A percentile compares a stretch with the other conserved stretches of the same genome.
phyloP scores from a whole-genome alignment of 805 yeast genomes.

The Candida silvatica region DNA sequence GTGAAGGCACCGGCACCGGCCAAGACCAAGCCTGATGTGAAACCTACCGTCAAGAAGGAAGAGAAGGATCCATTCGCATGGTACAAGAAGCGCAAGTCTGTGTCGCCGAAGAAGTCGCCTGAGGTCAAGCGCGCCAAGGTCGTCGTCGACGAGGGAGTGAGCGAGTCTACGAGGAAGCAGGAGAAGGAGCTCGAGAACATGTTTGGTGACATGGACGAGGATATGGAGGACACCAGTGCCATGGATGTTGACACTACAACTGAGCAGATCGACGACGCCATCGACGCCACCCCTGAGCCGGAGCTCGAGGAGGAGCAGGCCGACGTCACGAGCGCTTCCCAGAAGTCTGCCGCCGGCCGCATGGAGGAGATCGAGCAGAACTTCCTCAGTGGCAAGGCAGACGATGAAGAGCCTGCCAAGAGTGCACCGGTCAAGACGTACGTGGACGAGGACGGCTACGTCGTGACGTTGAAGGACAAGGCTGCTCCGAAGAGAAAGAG shows the following conservation, averaged over 20 bases:
- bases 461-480: constrained; percentile 10
- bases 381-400: constrained; percentile 1
- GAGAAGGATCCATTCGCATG: constrained; percentile 5
- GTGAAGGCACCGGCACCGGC: not conserved
- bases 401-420: constrained; percentile 1
- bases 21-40: constrained; percentile 1
- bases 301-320: constrained; percentile 1
- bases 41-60: constrained; percentile 4
- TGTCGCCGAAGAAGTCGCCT: constrained; percentile 1
- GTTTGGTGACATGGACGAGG: constrained; percentile 10
- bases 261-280: constrained; percentile 1
- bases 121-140: constrained; percentile 8
- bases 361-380: too few species aligned
- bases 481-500: constrained; percentile 2
- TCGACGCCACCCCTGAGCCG: not conserved
- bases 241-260: constrained; percentile 3
- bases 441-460: constrained; percentile 24
- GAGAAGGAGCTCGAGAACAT: constrained; percentile 12
- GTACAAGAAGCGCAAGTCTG: constrained; percentile 3
- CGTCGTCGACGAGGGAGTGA: constrained; percentile 6
- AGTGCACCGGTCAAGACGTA: constrained; percentile 19
- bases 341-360: not conserved
- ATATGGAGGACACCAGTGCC: constrained; percentile 5
- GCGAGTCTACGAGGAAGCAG: constrained; percentile 2
- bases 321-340: not conserved